Percentiles rank a stretch among this genome's conserved stretches.
phyloP scores from a whole-genome alignment of 345 rosid species.

The Corchorus capsularis region DNA sequence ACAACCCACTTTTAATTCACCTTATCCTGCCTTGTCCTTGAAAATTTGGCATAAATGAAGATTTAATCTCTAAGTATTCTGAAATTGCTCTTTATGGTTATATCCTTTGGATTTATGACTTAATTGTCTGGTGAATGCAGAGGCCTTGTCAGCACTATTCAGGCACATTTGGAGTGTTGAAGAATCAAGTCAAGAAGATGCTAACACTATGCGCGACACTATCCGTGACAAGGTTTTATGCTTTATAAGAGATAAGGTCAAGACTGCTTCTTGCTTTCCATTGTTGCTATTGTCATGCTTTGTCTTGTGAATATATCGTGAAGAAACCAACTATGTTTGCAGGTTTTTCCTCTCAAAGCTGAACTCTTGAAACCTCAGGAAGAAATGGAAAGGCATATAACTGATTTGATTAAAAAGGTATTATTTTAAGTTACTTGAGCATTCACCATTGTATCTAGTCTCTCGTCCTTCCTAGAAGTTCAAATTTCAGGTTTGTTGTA shows the following conservation, averaged over 20 bases:
- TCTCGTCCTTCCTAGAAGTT: background rate
- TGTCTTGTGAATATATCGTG: constrained; percentile 13
- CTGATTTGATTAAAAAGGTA: constrained; percentile 91
- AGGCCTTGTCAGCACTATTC: constrained; percentile 82
- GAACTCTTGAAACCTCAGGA: constrained; percentile 95
- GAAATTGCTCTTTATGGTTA: background rate
- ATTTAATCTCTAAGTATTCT: background rate
- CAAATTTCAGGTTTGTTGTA: constrained; percentile 1
- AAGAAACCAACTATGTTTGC: constrained; percentile 25
- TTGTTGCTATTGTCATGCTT: background rate
- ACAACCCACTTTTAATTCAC: background rate
- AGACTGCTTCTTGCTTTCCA: constrained; percentile 2
- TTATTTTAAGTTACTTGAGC: background rate
- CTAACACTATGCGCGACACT: constrained; percentile 57
- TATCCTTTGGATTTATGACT: background rate
- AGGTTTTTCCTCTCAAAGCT: constrained; percentile 88
- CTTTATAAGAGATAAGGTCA: constrained; percentile 91
- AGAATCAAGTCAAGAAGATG: constrained; percentile 70
- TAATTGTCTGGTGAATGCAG: constrained; percentile 45
- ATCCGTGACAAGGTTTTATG: constrained; percentile 83
- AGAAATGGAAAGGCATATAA: constrained; percentile 94
- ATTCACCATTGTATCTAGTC: constrained; percentile 4
- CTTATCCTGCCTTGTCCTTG: background rate
- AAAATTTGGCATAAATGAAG: background rate
- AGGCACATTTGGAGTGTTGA: constrained; percentile 74